These are phyloP conservation scores for Echinosophora koreensis DNA, from an alignment of 306 rosid species.

Conservation along the genomic window DNA sequence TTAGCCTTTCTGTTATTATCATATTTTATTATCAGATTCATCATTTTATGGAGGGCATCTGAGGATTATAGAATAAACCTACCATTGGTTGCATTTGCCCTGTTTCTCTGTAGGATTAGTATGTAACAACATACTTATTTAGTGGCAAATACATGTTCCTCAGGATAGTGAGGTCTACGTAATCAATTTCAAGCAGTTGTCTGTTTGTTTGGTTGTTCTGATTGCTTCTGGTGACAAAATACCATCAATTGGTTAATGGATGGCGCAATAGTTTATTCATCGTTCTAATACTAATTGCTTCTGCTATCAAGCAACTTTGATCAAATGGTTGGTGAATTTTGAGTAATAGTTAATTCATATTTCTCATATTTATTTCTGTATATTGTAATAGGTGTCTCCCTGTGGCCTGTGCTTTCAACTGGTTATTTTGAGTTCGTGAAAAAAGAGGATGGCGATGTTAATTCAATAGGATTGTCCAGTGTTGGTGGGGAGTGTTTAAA, in stretches of 20 bases:
- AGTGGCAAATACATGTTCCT: slow-evolving; percentile 12
- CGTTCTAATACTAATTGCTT: neutral
- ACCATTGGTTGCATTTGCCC: slow-evolving; percentile 30
- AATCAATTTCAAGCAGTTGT: neutral
- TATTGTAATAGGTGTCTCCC: slow-evolving; percentile 6
- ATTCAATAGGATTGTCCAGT: neutral
- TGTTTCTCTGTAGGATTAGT: slow-evolving; percentile 22
- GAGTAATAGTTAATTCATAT: slow-evolving; percentile 19
- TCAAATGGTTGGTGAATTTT: neutral
- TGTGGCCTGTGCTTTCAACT: neutral
- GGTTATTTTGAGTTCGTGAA: slow-evolving; percentile 18
- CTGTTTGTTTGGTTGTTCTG: slow-evolving; percentile 27
- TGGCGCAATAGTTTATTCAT: neutral
- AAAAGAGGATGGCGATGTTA: slow-evolving; percentile 2
- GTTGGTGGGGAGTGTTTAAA: slow-evolving; percentile 19
- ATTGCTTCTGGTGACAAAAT: slow-evolving; percentile 22
- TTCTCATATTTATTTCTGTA: slow-evolving; percentile 37
- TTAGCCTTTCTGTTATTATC: neutral
- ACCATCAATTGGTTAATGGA: slow-evolving; percentile 17
- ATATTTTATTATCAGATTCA: neutral
- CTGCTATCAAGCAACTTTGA: neutral
- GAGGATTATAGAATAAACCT: slow-evolving; percentile 19
- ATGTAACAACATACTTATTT: slow-evolving; percentile 8
- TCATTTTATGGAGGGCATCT: slow-evolving; percentile 23
- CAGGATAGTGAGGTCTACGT: slow-evolving; percentile 1